A percentile compares a stretch with the other conserved stretches of the same genome.
phyloP scores from a whole-genome alignment of 768 basidiomycete genomes.

The Rhizopogon roseolus region DNA sequence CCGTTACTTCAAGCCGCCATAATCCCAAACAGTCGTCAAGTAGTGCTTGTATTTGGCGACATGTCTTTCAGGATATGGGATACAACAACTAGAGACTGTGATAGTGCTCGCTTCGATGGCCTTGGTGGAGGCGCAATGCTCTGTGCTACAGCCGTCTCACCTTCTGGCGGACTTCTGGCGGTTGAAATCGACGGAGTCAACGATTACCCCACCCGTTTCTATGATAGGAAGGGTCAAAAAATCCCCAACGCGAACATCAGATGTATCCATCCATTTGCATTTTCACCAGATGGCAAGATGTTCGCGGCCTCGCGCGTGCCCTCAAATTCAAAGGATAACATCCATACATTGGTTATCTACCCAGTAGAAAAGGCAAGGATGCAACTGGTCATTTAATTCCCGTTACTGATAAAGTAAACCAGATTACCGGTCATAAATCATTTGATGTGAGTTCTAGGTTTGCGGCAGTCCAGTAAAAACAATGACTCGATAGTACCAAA shows the following conservation, averaged over 20 bases:
- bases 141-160: neutral
- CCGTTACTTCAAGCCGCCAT: neutral
- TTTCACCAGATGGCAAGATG: neutral
- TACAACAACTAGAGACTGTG: neutral
- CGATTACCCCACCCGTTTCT: neutral
- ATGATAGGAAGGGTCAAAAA: neutral
- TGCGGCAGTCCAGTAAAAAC: neutral
- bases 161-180: neutral
- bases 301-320: neutral
- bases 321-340: neutral
- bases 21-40: neutral
- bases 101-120: neutral
- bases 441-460: neutral
- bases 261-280: neutral
- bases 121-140: neutral
- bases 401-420: neutral
- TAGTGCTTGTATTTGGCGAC: neutral
- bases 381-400: neutral
- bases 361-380: neutral
- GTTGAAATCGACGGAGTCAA: neutral
- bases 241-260: neutral
- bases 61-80: neutral
- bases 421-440: neutral
- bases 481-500: neutral
- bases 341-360: neutral